Conservation (phyloP, 495 filamentous ascomycete species). For the Penicillium parvum region DNA sequence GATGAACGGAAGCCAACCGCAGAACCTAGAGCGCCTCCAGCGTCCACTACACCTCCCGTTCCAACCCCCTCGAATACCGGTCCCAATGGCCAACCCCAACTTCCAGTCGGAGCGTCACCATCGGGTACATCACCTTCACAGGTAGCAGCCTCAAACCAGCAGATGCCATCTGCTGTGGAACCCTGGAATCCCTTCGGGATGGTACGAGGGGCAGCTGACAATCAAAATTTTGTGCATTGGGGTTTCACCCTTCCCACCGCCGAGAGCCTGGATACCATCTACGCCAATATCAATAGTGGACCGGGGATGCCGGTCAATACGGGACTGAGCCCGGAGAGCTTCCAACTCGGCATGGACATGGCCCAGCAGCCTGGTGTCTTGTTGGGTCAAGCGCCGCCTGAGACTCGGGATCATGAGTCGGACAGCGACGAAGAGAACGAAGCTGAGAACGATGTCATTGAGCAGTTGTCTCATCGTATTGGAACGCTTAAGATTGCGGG, state of each 20-base stretch:
- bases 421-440: conserved; percentile 44
- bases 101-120: conserved; percentile 1
- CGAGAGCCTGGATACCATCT: conserved; percentile 39
- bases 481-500: conserved; percentile 46
- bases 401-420: conserved; percentile 28
- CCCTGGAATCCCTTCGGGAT: conserved; percentile 24
- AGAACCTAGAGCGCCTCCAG: background rate
- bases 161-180: conserved; percentile 15
- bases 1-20: background rate
- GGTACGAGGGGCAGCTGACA: conserved; percentile 16
- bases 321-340: conserved; percentile 27
- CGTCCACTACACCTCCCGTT: conserved; percentile 10
- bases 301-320: conserved; percentile 19
- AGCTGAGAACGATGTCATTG: conserved; percentile 43
- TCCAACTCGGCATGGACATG: conserved; percentile 33
- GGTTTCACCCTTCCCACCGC: conserved; percentile 42
- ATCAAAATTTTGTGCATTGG: conserved; percentile 32
- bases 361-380: conserved; percentile 30
- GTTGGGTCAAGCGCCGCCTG: conserved; percentile 15
- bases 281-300: conserved; percentile 31
- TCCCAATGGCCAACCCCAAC: conserved; percentile 13
- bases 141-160: conserved; percentile 11
- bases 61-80: conserved; percentile 13
- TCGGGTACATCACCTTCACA: conserved; percentile 13
- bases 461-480: conserved; percentile 44